Evolutionary conservation across 2,329 filamentous ascomycete species (phyloP).

Genomic region (Rutstroemia sp.): DNA sequence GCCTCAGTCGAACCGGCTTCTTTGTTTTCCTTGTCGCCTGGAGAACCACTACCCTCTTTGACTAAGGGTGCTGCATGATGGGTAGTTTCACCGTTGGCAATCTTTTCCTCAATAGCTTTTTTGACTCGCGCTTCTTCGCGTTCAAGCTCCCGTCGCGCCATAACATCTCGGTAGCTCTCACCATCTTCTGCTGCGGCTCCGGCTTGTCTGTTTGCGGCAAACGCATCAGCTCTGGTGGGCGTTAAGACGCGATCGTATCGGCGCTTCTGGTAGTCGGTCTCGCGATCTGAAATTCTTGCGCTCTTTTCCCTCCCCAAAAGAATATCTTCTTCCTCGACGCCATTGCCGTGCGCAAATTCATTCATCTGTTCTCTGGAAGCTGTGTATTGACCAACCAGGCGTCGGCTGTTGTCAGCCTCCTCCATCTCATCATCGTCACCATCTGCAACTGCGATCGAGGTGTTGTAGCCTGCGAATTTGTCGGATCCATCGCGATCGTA

Average conservation of each 20-base stretch:
- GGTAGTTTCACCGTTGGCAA: slow-evolving; percentile 47
- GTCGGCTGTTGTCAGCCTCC: slow-evolving; percentile 63
- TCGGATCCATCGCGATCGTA: slow-evolving; percentile 74
- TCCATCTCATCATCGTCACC: slow-evolving; percentile 74
- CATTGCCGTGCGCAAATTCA: slow-evolving; percentile 79
- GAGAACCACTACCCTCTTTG: slow-evolving; percentile 48
- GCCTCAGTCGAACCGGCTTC: slow-evolving; percentile 62
- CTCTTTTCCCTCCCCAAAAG: slow-evolving; percentile 80
- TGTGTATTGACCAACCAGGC: slow-evolving; percentile 91
- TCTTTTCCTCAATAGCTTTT: slow-evolving; percentile 67
- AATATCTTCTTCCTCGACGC: slow-evolving; percentile 87
- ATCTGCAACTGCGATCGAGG: slow-evolving; percentile 73
- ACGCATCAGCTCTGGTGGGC: slow-evolving; percentile 78
- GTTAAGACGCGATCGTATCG: slow-evolving; percentile 83
- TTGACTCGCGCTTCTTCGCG: slow-evolving; percentile 85
- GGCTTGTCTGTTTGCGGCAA: slow-evolving; percentile 66
- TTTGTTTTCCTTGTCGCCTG: slow-evolving; percentile 60
- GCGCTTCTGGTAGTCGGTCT: slow-evolving; percentile 96
- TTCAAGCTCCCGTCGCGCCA: slow-evolving; percentile 85
- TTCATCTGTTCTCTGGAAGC: slow-evolving; percentile 87
- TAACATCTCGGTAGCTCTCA: slow-evolving; percentile 79
- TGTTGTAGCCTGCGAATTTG: slow-evolving; percentile 85
- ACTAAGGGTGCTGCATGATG: slow-evolving; percentile 65
- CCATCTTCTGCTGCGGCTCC: slow-evolving; percentile 57
- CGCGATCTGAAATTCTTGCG: slow-evolving; percentile 82